Evolutionary conservation across 2,329 filamentous ascomycete genomes (phyloP).

Genomic region (Arthrobotrys sphaeroides): DNA sequence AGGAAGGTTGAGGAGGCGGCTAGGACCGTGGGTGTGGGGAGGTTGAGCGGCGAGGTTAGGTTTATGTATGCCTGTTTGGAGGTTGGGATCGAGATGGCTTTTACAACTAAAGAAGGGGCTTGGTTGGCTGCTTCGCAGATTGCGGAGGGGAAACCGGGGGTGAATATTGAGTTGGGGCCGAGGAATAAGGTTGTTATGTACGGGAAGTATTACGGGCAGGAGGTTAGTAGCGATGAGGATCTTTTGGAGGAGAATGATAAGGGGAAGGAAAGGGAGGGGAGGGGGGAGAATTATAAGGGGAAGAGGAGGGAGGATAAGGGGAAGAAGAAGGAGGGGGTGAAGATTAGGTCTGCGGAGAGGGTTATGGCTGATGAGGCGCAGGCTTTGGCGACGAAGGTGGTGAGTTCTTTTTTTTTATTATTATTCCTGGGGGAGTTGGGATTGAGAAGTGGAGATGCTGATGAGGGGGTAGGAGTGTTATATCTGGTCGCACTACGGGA

Average conservation of each 20-base stretch:
- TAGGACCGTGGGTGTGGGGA: neutral
- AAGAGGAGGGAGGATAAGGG: neutral
- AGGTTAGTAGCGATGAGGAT: too few species aligned
- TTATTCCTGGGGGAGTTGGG: too few species aligned
- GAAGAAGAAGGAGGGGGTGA: too few species aligned
- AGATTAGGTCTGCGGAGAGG: too few species aligned
- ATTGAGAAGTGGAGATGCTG: neutral
- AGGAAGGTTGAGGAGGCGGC: neutral
- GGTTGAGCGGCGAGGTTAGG: slow-evolving; percentile 26
- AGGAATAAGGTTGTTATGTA: neutral
- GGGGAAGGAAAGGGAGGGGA: too few species aligned
- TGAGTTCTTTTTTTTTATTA: neutral
- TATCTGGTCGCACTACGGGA: neutral
- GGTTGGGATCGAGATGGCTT: neutral
- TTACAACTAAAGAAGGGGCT: neutral
- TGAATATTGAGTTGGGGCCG: too few species aligned
- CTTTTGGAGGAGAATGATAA: too few species aligned
- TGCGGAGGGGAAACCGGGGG: neutral
- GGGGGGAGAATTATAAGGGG: neutral
- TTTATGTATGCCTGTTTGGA: slow-evolving; percentile 27
- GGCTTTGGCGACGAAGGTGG: neutral
- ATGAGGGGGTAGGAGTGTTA: neutral
- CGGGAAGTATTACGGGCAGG: too few species aligned
- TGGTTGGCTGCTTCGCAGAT: neutral
- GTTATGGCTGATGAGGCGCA: too few species aligned